phyloP scores from a whole-genome alignment of 495 filamentous ascomycete species.

The Halenospora varia region DNA sequence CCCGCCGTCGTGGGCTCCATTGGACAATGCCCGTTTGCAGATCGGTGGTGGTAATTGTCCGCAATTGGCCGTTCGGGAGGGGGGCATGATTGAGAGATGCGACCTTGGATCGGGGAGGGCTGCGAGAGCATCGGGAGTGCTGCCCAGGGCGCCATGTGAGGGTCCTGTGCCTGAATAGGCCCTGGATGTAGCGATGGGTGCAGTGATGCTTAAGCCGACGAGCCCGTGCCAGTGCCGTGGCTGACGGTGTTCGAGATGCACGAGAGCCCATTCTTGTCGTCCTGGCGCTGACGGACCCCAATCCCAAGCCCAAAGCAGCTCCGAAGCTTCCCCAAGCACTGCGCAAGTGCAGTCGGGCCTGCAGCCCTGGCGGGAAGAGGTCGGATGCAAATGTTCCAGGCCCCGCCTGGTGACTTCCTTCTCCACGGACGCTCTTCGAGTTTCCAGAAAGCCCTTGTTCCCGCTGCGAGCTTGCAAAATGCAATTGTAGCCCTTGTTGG shows the following conservation, averaged over 20 bases:
- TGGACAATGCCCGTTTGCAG: conserved; percentile 24
- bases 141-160: neutral
- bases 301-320: neutral
- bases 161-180: too few relatives aligned
- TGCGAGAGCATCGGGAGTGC: neutral
- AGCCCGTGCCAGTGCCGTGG: too few relatives aligned
- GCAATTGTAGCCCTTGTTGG: too few relatives aligned
- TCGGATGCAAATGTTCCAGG: neutral
- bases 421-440: too few relatives aligned
- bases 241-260: too few relatives aligned
- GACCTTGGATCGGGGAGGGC: neutral
- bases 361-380: neutral
- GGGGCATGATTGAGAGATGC: conserved; percentile 8
- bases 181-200: too few relatives aligned
- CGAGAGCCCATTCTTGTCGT: too few relatives aligned
- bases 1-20: neutral
- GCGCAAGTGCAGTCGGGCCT: too few relatives aligned
- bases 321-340: neutral
- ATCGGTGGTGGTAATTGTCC: neutral
- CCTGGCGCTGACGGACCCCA: too few relatives aligned
- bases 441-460: conserved; percentile 8
- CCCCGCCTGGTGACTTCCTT: neutral
- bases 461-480: neutral
- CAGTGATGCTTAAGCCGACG: too few relatives aligned
- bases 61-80: conserved; percentile 8